phyloP scores from a whole-genome alignment of 495 filamentous ascomycete species.

The Pseudoneurospora amorphoporcata region DNA sequence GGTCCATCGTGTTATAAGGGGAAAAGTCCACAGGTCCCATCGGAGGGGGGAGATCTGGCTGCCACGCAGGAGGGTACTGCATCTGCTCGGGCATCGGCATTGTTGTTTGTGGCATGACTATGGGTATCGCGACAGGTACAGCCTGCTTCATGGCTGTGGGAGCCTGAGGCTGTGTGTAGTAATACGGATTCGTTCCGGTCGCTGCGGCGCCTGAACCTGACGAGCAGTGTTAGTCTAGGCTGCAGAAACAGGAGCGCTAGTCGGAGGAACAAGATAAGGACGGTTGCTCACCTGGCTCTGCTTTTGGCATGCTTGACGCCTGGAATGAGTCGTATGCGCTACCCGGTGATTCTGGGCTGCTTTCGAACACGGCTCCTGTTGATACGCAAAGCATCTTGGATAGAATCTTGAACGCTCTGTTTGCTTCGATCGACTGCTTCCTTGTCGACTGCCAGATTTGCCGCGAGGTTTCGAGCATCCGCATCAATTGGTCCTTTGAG shows the following conservation, averaged over 20 bases:
- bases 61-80: neutral
- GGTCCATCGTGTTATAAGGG: conserved; percentile 2
- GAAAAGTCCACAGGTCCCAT: conserved; percentile 1
- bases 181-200: neutral
- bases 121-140: neutral
- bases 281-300: neutral
- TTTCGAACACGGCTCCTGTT: conserved; percentile 9
- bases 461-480: conserved; percentile 17
- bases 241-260: neutral
- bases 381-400: conserved; percentile 17
- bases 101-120: neutral
- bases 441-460: conserved; percentile 15
- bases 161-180: neutral
- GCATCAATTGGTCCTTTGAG: conserved; percentile 11
- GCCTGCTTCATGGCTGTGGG: neutral
- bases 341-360: conserved; percentile 10
- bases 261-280: neutral
- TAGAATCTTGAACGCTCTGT: conserved; percentile 20
- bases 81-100: neutral
- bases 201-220: neutral
- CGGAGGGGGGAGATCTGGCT: neutral
- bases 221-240: neutral
- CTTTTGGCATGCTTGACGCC: neutral
- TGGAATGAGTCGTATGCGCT: neutral
- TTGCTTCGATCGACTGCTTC: conserved; percentile 11